Percentiles rank a stretch among this genome's conserved stretches.
Evolutionary conservation across 2,329 filamentous ascomycete genomes (phyloP).

Genomic region (Exophiala lecanii-corni): DNA sequence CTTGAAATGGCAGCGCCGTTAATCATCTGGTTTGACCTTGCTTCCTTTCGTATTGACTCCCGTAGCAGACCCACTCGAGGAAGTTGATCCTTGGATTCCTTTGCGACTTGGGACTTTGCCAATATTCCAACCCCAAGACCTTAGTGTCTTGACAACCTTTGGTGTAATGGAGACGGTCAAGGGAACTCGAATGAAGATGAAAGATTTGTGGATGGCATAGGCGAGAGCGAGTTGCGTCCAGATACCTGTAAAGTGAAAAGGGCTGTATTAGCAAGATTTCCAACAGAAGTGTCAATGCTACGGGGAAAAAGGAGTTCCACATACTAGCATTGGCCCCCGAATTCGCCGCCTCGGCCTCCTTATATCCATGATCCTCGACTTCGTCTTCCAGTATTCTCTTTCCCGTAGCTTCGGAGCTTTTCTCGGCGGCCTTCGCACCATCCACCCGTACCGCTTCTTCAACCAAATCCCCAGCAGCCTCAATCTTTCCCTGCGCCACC

Average conservation of each 20-base stretch:
- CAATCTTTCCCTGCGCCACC: conserved; percentile 11
- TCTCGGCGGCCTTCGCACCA: conserved; percentile 45
- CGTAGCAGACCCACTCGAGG: conserved; percentile 25
- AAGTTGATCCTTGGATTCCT: conserved; percentile 30
- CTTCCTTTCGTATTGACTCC: conserved; percentile 26
- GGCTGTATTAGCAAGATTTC: conserved; percentile 18
- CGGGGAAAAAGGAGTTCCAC: conserved; percentile 37
- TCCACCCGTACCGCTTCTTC: conserved; percentile 30
- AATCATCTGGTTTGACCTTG: conserved; percentile 27
- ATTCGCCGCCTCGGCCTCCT: conserved; percentile 58
- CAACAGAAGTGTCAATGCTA: not conserved
- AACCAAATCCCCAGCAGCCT: conserved; percentile 8
- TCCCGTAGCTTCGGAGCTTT: conserved; percentile 6
- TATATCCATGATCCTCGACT: conserved; percentile 47
- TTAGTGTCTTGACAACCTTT: conserved; percentile 84
- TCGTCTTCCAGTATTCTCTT: conserved; percentile 24
- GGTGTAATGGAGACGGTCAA: conserved; percentile 85
- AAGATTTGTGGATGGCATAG: conserved; percentile 95
- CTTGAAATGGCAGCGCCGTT: too few species aligned
- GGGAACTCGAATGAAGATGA: conserved; percentile 94
- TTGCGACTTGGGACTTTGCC: conserved; percentile 57
- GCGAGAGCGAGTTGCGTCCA: conserved; percentile 88
- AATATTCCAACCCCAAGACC: conserved; percentile 91
- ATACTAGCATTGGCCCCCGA: conserved; percentile 66
- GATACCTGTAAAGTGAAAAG: conserved; percentile 48